Conservation (phyloP, 2,329 filamentous ascomycete species). For the Fusarium bulbicola region DNA sequence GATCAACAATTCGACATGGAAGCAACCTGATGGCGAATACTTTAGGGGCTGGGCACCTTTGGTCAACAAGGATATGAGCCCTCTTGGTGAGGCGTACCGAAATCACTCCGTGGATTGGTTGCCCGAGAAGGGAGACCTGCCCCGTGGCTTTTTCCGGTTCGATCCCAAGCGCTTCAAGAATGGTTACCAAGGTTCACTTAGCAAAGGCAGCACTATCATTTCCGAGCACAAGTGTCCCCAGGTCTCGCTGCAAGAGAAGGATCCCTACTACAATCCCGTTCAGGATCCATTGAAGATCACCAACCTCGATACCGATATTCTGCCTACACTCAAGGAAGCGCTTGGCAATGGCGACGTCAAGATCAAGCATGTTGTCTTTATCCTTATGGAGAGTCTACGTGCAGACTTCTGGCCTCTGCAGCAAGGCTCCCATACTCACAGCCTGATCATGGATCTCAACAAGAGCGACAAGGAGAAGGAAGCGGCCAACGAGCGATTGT, state of each 20-base stretch:
- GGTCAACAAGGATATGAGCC: constrained; percentile 24
- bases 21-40: constrained; percentile 41
- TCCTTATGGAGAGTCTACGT: constrained; percentile 57
- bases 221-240: constrained; percentile 29
- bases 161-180: constrained; percentile 40
- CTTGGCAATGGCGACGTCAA: constrained; percentile 44
- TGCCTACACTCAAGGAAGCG: constrained; percentile 41
- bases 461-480: constrained; percentile 40
- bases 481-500: constrained; percentile 42
- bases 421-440: constrained; percentile 51
- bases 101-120: constrained; percentile 43
- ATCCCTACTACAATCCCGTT: constrained; percentile 50
- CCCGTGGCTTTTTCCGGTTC: constrained; percentile 45
- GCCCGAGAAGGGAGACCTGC: constrained; percentile 31
- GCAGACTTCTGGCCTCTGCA: constrained; percentile 57
- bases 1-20: constrained; percentile 39
- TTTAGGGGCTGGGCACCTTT: constrained; percentile 49
- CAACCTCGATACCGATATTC: constrained; percentile 49
- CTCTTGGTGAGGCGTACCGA: constrained; percentile 39
- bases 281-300: constrained; percentile 53
- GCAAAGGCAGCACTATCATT: neutral
- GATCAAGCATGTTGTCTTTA: constrained; percentile 56
- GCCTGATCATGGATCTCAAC: constrained; percentile 41
- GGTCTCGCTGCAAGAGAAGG: constrained; percentile 27
- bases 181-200: constrained; percentile 25